Percentiles rank a stretch among this genome's conserved stretches.
Evolutionary conservation across 257 asterid genomes (phyloP).

Genomic region (Nicotiana noctiflora): DNA sequence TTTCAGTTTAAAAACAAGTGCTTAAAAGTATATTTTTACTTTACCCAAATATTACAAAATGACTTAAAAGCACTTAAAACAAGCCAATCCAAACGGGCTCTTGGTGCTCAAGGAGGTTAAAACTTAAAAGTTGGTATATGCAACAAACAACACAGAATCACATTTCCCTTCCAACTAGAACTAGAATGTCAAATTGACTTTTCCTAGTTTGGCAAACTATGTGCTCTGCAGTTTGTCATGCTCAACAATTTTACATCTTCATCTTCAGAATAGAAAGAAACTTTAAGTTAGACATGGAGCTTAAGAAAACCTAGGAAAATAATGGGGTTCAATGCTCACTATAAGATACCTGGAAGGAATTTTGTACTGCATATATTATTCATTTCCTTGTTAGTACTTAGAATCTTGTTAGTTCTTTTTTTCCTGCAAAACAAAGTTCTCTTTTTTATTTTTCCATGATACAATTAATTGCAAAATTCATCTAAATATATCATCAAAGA

Average conservation of each 20-base stretch:
- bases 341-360: not conserved
- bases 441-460: not conserved
- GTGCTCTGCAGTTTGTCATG: not conserved
- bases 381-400: not conserved
- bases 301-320: not conserved
- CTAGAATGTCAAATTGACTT: not conserved
- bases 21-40: too few species aligned
- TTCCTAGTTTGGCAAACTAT: not conserved
- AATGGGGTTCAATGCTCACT: not conserved
- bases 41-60: too few species aligned
- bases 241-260: not conserved
- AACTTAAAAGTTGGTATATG: not conserved
- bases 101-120: not conserved
- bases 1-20: too few species aligned
- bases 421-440: not conserved
- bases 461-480: not conserved
- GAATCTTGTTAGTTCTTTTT: not conserved
- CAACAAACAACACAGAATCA: conserved; percentile 5
- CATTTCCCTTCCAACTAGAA: not conserved
- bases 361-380: not conserved
- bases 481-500: not conserved
- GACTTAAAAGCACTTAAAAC: too few species aligned
- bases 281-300: not conserved
- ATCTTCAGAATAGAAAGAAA: not conserved
- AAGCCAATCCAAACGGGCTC: too few species aligned